Evolutionary conservation across 2,329 filamentous ascomycete species (phyloP).

Genomic region (Sporothrix mexicana): DNA sequence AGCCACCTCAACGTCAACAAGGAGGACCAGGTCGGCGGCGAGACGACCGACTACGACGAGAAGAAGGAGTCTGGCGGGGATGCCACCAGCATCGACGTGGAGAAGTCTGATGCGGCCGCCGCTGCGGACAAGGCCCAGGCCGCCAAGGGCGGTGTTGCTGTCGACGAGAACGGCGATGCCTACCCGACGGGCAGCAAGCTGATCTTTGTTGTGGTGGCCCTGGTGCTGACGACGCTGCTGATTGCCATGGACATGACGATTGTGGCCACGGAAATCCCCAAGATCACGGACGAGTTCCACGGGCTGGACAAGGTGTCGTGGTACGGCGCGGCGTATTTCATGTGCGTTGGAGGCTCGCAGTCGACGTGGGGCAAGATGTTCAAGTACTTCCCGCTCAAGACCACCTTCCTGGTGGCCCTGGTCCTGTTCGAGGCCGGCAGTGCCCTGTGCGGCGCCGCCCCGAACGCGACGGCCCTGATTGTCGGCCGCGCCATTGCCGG

Average conservation of each 20-base stretch:
- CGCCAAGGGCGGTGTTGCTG: background rate
- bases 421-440: constrained; percentile 42
- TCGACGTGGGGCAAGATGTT: constrained; percentile 56
- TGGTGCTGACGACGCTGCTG: constrained; percentile 56
- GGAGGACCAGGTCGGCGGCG: constrained; percentile 9
- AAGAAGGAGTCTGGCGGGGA: constrained; percentile 30
- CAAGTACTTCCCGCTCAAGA: constrained; percentile 55
- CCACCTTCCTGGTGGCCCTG: constrained; percentile 28
- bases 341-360: constrained; percentile 54
- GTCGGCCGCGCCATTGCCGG: constrained; percentile 54
- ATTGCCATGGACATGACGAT: constrained; percentile 60
- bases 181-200: constrained; percentile 51
- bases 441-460: constrained; percentile 53
- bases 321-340: constrained; percentile 64
- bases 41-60: constrained; percentile 28
- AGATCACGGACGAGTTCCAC: constrained; percentile 60
- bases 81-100: constrained; percentile 29
- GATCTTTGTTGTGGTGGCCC: constrained; percentile 53
- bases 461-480: constrained; percentile 54
- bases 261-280: constrained; percentile 62
- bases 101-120: background rate
- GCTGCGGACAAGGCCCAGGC: background rate
- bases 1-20: background rate
- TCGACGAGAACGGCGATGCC: constrained; percentile 40
- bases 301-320: constrained; percentile 61